Evolutionary conservation across 495 filamentous ascomycete genomes (phyloP).

Genomic region (Hapsidospora chrysogenum): DNA sequence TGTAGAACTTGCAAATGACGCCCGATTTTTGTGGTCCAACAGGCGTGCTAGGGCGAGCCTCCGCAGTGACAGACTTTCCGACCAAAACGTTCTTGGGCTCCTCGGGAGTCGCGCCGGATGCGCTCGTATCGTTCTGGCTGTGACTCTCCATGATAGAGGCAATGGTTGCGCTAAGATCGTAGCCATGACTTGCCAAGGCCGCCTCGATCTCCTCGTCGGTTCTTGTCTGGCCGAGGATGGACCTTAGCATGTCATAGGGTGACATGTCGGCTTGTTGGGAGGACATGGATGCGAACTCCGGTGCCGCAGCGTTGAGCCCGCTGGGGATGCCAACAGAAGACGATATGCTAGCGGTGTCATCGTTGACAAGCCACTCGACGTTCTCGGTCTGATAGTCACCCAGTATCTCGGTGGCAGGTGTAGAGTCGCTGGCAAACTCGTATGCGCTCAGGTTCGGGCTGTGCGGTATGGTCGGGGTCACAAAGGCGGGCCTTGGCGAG

Average conservation of each 20-base stretch:
- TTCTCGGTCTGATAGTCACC: constrained; percentile 86
- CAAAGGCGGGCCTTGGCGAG: constrained; percentile 80
- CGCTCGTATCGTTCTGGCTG: constrained; percentile 1
- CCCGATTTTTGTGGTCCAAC: constrained; percentile 54
- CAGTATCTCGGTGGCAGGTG: constrained; percentile 66
- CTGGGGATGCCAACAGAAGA: constrained; percentile 50
- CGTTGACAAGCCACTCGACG: constrained; percentile 90
- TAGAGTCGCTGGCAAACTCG: constrained; percentile 62
- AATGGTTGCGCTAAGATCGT: constrained; percentile 84
- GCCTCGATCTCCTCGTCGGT: constrained; percentile 87
- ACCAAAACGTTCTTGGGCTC: constrained; percentile 51
- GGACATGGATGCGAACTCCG: constrained; percentile 53
- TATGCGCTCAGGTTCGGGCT: constrained; percentile 89
- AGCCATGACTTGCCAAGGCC: constrained; percentile 74
- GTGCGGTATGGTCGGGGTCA: constrained; percentile 59
- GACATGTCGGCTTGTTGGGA: constrained; percentile 79
- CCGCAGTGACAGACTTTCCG: constrained; percentile 75
- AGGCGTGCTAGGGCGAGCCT: constrained; percentile 55
- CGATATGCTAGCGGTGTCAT: constrained; percentile 66
- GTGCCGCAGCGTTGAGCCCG: constrained; percentile 56
- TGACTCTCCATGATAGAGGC: constrained; percentile 61
- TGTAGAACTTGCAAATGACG: constrained; percentile 90
- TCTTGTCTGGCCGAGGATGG: constrained; percentile 76
- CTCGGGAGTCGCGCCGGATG: constrained; percentile 15
- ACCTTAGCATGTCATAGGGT: constrained; percentile 93